Base-by-base conservation (phyloP, 1,284 basidiomycete species). In the Lignosus rhinocerotis region DNA sequence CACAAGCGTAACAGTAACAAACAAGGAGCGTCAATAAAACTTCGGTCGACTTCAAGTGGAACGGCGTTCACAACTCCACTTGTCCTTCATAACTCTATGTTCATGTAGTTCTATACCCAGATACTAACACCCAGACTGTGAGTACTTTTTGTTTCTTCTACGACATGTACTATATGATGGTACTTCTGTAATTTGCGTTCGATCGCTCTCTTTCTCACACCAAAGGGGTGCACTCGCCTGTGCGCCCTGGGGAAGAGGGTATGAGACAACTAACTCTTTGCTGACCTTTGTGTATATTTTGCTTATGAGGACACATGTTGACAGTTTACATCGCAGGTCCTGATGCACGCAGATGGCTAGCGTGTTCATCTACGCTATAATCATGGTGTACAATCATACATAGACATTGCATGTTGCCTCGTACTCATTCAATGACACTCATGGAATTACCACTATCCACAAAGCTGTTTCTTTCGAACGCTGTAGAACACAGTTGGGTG, bases 181-280 rank as follows among this genome's bases (percentile, higher is more conserved):
- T 78, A 73, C 71, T 78, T 76, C 78, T 76, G 88, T 90, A 90
- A 90, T 90, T 90, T 90, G 88, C 88, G 88, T 90, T 90, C 87
- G 88, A 88, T 74, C 73, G 75, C 70, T 78, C 71, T 73, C 73
- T 70, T 68, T 76, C 78, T 76, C 77, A 80, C 68, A 77, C 79
- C 82, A 86, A 89, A 89, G 81, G 86, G 83, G 74, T 73, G 58
- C 78, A 81, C 87, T 78, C 77, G 88, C 88, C 88, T 77, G 86
- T 82, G 79, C 69, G 75, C 78, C 81, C 86, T 88, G 87, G 80
- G 81, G 78, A 65, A 69, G 72, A 72, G 77, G 79, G 71, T 72
- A 81, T 90, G 88, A 89, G 88, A 90, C 87, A 84, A 81, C 69
- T 73, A 67, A 56, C 59, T 71, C 72, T 57, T 55, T 58, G 50